Conservation (phyloP, 805 yeast species). For the Spathaspora girioi region DNA sequence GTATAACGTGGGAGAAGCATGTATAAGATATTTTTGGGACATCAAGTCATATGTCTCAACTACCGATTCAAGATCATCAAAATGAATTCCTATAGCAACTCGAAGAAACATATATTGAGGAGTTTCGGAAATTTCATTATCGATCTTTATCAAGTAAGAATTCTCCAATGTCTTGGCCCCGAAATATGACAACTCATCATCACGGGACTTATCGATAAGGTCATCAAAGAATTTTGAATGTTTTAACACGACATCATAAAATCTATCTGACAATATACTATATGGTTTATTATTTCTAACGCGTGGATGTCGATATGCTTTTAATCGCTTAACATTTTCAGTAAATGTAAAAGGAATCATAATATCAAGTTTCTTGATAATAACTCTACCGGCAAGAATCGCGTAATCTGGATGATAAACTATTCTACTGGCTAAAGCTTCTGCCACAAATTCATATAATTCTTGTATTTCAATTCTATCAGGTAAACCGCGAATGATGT, state of each 20-base stretch:
- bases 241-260: conserved; percentile 58
- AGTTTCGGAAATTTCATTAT: conserved; percentile 68
- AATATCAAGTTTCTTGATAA: conserved; percentile 24
- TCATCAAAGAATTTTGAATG: conserved; percentile 66
- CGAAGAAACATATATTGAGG: conserved; percentile 90
- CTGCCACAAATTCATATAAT: conserved; percentile 27
- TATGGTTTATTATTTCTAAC: conserved; percentile 5
- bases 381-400: conserved; percentile 34
- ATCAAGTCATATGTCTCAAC: conserved; percentile 82
- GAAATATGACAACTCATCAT: conserved; percentile 74
- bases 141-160: conserved; percentile 67
- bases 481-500: conserved; percentile 17
- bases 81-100: conserved; percentile 90
- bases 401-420: conserved; percentile 34
- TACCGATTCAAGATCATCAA: conserved; percentile 57
- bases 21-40: conserved; percentile 86
- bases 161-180: conserved; percentile 91
- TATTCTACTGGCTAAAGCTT: conserved; percentile 30
- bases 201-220: conserved; percentile 74
- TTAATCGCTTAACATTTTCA: conserved; percentile 18
- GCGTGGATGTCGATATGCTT: conserved; percentile 11
- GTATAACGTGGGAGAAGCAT: conserved; percentile 93
- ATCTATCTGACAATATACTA: conserved; percentile 70
- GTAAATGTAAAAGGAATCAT: conserved; percentile 18
- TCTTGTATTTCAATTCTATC: conserved; percentile 13